These are phyloP conservation scores for Brassica napus DNA, from an alignment of 345 rosid species.

Conservation along the genomic window Da-Ae NC_063445.1:1076501-1077000, in stretches of 20 bases:
- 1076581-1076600: background rate
- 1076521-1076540: background rate
- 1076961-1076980: slow-evolving; percentile 54
- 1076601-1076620: background rate
- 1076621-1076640: slow-evolving; percentile 45
- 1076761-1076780: slow-evolving; percentile 54
- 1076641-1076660: slow-evolving; percentile 85
- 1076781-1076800: slow-evolving; percentile 79
- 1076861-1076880: slow-evolving; percentile 96
- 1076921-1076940: too few relatives aligned
- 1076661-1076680: slow-evolving; percentile 83
- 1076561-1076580: too few relatives aligned
- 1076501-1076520: background rate
- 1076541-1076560: background rate
- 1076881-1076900: slow-evolving; percentile 95
- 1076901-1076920: slow-evolving; percentile 68
- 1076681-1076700: slow-evolving; percentile 66
- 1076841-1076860: slow-evolving; percentile 98
- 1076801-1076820: slow-evolving; percentile 81
- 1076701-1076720: slow-evolving; percentile 84
- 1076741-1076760: slow-evolving; percentile 79
- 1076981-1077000: slow-evolving; percentile 76
- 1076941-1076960: too few relatives aligned
- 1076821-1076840: slow-evolving; percentile 89
- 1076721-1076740: slow-evolving; percentile 74